Base-by-base conservation (phyloP, 75 land plant species). In the Sequoia sempervirens region DNA sequence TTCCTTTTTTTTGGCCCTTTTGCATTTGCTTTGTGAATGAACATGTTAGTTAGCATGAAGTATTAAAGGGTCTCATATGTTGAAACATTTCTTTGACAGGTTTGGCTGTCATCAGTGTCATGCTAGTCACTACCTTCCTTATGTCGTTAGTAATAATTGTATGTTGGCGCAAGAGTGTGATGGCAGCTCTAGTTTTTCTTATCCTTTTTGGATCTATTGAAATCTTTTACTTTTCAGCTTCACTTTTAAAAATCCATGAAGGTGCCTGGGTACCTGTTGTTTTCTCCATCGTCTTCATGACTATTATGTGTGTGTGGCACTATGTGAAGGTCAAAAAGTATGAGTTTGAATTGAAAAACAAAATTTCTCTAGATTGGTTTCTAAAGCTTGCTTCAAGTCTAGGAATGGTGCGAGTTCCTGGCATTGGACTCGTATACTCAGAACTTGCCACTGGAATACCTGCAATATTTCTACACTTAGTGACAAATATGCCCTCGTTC, bases 51-150 rank as follows among this genome's bases (percentile, higher is more conserved):
- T 64, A 38, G 8, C 46, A 80, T 75, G 45, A 41, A 20, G 13
- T 10, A 23, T 30, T 43, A 26, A 46, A 28, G 52, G 58, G 0
- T 18, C 26, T 40, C 28, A 43, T 5, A 82, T 75, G 73, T 75
- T 36, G 32, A 13, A 38, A 69, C 37, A 17, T 40, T 26, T 81
- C 37, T 52, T 47, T 82, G 40, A 75, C 89, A 93, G 94, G 93
- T 66, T 32, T 90, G n/a, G 94, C 94, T 13, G 83, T 91, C 10
- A 84, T 91, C 15, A 82, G 81, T n/a, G 94, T 84, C 26, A 91
- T 93, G 92, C 88, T 93, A 11, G 92, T 90, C 28, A 93, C 92
- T 2, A 93, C 94, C 79, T 90, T 86, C 69, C 84, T 93, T 34
- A 93, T 88, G 90, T 89, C 89, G 8, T 85, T 91, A 68, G 90